Evolutionary conservation across 148 eudicot genomes (phyloP).

Genomic region (Nepenthes mirabilis): DNA sequence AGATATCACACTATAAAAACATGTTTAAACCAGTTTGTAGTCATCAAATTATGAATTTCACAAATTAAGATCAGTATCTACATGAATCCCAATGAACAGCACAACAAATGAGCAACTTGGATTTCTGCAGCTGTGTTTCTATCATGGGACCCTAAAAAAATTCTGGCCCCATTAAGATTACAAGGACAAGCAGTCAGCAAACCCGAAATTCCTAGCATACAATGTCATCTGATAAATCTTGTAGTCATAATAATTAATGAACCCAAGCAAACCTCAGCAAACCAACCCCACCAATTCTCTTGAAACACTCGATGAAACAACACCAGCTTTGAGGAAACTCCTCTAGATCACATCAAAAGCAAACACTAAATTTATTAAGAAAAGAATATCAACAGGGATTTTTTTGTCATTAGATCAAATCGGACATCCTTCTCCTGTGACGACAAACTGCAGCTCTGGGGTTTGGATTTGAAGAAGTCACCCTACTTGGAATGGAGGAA

Average conservation of each 20-base stretch:
- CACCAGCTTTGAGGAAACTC: background rate
- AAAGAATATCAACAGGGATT: background rate
- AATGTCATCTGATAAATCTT: background rate
- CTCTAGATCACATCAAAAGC: conserved; percentile 2
- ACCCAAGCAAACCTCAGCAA: background rate
- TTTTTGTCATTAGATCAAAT: conserved; percentile 15
- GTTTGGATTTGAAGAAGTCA: conserved; percentile 34
- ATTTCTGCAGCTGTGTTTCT: background rate
- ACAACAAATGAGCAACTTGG: background rate
- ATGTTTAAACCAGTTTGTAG: too few species aligned
- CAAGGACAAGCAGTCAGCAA: background rate
- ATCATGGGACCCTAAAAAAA: conserved; percentile 1
- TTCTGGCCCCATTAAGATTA: background rate
- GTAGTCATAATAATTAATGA: background rate
- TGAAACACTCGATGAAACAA: background rate
- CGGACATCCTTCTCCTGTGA: conserved; percentile 60
- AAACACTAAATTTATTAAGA: background rate
- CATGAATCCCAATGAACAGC: too few species aligned
- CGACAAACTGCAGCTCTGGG: conserved; percentile 19
- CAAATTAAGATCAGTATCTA: too few species aligned
- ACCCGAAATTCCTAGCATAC: background rate
- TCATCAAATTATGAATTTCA: too few species aligned
- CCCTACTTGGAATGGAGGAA: conserved; percentile 13
- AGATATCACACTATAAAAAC: too few species aligned
- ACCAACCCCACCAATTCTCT: background rate